A percentile compares a stretch with the other conserved stretches of the same genome.
Evolutionary conservation across 2,329 filamentous ascomycete species (phyloP).

Genomic region (Fusarium coicis): DNA sequence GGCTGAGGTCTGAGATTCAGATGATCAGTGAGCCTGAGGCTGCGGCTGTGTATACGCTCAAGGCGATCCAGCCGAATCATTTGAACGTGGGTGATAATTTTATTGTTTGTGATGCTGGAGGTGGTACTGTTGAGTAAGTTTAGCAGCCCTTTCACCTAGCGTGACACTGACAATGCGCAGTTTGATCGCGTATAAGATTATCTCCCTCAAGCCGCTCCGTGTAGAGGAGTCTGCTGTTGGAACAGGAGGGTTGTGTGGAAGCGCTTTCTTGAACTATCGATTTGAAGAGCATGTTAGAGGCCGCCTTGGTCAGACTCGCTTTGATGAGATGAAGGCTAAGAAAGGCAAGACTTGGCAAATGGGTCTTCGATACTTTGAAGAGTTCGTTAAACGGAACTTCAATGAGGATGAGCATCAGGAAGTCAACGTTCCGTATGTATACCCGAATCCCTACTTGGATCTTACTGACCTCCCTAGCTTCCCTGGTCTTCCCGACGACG

Average conservation of each 20-base stretch:
- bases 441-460: background rate
- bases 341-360: conserved; percentile 84
- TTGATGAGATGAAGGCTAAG: conserved; percentile 80
- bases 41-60: conserved; percentile 81
- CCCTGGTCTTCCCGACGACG: conserved; percentile 79
- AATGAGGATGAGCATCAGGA: conserved; percentile 81
- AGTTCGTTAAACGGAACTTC: conserved; percentile 87
- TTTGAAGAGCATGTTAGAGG: conserved; percentile 81
- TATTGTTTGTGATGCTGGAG: conserved; percentile 71
- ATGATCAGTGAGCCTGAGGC: conserved; percentile 86
- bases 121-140: conserved; percentile 74
- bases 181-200: conserved; percentile 84
- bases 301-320: conserved; percentile 73
- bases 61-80: conserved; percentile 81
- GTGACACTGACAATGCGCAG: conserved; percentile 48
- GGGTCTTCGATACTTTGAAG: conserved; percentile 83
- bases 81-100: conserved; percentile 75
- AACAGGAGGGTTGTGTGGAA: conserved; percentile 81
- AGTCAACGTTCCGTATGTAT: conserved; percentile 76
- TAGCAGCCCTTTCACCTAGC: rapidly evolving
- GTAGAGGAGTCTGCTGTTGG: conserved; percentile 85
- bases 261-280: conserved; percentile 81
- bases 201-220: conserved; percentile 74
- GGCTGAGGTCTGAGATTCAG: conserved; percentile 74
- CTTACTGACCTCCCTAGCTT: conserved; percentile 58